phyloP scores from a whole-genome alignment of 2,329 filamentous ascomycete genomes.

The Epichloe amarillans region DNA sequence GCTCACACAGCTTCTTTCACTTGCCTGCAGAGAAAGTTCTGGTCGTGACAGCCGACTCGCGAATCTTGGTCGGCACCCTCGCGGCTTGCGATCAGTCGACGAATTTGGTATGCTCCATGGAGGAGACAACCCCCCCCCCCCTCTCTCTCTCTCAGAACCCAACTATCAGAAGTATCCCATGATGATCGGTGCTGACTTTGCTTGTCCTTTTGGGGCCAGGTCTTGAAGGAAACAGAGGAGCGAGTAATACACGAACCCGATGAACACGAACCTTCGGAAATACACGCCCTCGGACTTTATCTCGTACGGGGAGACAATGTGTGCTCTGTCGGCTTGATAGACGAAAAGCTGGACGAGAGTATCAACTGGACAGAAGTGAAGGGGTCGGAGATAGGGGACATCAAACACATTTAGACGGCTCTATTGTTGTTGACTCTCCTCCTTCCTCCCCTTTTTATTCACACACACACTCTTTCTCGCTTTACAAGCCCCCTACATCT shows the following conservation, averaged over 20 bases:
- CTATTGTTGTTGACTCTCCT: background rate
- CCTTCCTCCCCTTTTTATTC: background rate
- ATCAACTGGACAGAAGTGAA: slow-evolving; percentile 91
- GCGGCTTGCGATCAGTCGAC: slow-evolving; percentile 82
- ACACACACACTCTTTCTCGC: no score
- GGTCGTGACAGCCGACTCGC: slow-evolving; percentile 83
- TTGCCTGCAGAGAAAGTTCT: slow-evolving; percentile 64
- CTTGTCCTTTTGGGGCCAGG: slow-evolving; percentile 28
- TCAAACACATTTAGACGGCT: slow-evolving; percentile 51
- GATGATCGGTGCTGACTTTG: no score
- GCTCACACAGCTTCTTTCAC: background rate
- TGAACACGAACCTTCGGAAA: slow-evolving; percentile 65
- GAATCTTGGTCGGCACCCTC: slow-evolving; percentile 71
- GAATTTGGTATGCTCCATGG: slow-evolving; percentile 48
- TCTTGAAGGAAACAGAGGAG: slow-evolving; percentile 72
- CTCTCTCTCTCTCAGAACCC: no score
- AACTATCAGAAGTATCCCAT: no score
- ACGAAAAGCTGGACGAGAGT: slow-evolving; percentile 75
- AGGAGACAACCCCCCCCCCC: no score
- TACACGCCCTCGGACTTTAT: slow-evolving; percentile 77
- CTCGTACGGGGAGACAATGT: slow-evolving; percentile 92
- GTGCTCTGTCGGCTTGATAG: slow-evolving; percentile 75
- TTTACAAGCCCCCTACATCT: background rate
- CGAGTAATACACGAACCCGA: slow-evolving; percentile 80
- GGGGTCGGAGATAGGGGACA: slow-evolving; percentile 68